Evolutionary conservation across 306 rosid genomes (phyloP).

Genomic region (Benincasa hispida): DNA sequence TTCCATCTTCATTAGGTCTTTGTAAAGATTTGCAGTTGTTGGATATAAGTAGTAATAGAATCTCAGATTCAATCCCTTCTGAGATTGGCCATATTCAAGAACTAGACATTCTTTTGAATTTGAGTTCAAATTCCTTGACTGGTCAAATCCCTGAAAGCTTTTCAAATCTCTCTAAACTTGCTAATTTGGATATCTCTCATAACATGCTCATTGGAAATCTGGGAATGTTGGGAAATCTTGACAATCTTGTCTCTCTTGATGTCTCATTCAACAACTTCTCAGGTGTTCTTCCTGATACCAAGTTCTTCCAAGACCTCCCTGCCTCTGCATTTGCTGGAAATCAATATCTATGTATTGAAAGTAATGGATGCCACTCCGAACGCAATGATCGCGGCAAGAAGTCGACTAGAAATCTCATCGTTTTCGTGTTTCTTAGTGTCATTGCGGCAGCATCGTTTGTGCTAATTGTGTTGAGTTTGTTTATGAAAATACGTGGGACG

Average conservation of each 20-base stretch:
- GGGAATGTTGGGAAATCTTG: conserved; percentile 38
- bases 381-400: conserved; percentile 24
- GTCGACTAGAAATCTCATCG: conserved; percentile 32
- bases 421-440: conserved; percentile 51
- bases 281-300: conserved; percentile 68
- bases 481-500: conserved; percentile 37
- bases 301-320: conserved; percentile 62
- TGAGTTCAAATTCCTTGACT: conserved; percentile 71
- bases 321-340: conserved; percentile 52
- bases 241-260: conserved; percentile 71
- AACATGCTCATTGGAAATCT: conserved; percentile 66
- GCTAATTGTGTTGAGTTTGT: conserved; percentile 40
- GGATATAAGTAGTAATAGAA: conserved; percentile 66
- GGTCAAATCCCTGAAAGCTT: conserved; percentile 72
- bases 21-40: conserved; percentile 74
- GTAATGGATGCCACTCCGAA: conserved; percentile 27
- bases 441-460: conserved; percentile 36
- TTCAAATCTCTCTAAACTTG: conserved; percentile 73
- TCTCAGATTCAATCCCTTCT: conserved; percentile 54
- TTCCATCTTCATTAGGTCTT: conserved; percentile 59
- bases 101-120: conserved; percentile 70
- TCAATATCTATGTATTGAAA: conserved; percentile 50
- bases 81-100: conserved; percentile 72
- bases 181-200: conserved; percentile 78
- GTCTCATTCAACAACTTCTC: conserved; percentile 74